Percentiles rank a stretch among this genome's conserved stretches.
These are phyloP conservation scores for Wallacemonas rigidus DNA, from an alignment of 208 protist species.

Conservation along the genomic window DNA sequence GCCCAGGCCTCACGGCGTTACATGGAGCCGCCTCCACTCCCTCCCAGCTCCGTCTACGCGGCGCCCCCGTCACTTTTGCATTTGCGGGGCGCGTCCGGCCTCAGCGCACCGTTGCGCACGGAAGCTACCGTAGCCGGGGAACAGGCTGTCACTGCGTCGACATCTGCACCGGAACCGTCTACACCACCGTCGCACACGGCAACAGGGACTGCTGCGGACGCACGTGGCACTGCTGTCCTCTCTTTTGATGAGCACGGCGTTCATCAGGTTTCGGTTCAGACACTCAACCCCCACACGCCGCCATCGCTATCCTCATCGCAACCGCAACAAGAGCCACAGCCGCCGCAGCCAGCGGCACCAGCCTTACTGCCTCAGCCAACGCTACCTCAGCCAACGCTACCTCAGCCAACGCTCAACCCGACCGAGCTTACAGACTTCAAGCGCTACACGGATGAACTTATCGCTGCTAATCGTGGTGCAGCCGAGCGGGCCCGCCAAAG, in stretches of 20 bases:
- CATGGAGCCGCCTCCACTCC: slow-evolving; percentile 48
- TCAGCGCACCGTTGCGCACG: too few relatives aligned
- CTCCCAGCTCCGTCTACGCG: slow-evolving; percentile 57
- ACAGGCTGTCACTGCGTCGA: too few relatives aligned
- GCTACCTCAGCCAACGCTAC: slow-evolving; percentile 5
- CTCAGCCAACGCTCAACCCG: slow-evolving; percentile 36
- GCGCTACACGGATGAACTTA: slow-evolving; percentile 66
- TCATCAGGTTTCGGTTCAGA: not conserved
- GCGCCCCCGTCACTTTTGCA: slow-evolving; percentile 48
- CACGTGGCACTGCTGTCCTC: not conserved
- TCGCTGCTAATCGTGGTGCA: slow-evolving; percentile 28
- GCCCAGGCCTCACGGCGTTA: slow-evolving; percentile 13
- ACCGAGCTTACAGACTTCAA: slow-evolving; percentile 53
- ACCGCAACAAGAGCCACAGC: not conserved
- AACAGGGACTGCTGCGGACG: not conserved
- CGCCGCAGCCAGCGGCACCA: slow-evolving; percentile 1
- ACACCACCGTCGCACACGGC: not conserved
- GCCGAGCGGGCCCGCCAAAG: not conserved
- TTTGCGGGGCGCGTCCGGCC: slow-evolving; percentile 11
- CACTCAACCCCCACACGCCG: not conserved
- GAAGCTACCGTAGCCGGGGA: too few relatives aligned
- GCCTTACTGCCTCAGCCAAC: slow-evolving; percentile 2
- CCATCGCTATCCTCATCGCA: not conserved
- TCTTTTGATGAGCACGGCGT: slow-evolving; percentile 6
- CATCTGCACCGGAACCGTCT: not conserved